Percentiles rank a stretch among this genome's conserved stretches.
Evolutionary conservation across 177 flowering plant genomes (phyloP).

Genomic region (Vitis hybrid): DNA sequence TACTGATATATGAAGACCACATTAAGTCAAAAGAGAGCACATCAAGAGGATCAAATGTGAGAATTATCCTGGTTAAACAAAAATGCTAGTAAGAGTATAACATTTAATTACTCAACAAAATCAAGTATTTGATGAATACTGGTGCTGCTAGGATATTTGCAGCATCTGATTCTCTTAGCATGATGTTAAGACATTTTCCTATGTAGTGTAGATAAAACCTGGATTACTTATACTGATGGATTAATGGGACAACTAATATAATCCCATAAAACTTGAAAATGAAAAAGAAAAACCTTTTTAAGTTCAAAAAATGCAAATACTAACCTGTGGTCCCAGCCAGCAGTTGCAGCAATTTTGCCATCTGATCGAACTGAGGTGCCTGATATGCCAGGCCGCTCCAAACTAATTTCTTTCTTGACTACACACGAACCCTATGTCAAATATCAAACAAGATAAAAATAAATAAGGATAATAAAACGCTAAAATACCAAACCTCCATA

Average conservation of each 20-base stretch:
- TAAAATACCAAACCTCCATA: background rate
- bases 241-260: background rate
- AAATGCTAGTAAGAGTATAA: no score
- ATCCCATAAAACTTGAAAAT: background rate
- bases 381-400: conserved; percentile 80
- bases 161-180: no score
- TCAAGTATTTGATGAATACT: no score
- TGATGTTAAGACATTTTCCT: no score
- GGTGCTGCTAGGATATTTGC: no score
- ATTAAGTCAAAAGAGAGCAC: no score
- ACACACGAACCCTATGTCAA: conserved; percentile 54
- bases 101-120: no score
- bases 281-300: background rate
- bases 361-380: conserved; percentile 68
- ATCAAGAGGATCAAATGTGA: no score
- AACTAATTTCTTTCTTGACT: conserved; percentile 66
- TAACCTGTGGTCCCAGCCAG: conserved; percentile 98
- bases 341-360: conserved; percentile 83
- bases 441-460: background rate
- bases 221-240: background rate
- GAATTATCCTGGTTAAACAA: no score
- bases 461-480: background rate
- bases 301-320: conserved; percentile 2
- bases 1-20: no score
- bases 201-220: no score